Evolutionary conservation across 306 rosid species (phyloP), one percentile per base, ranked within the genome.

Genomic region (Cotoneaster glaucophyllus): DNA sequence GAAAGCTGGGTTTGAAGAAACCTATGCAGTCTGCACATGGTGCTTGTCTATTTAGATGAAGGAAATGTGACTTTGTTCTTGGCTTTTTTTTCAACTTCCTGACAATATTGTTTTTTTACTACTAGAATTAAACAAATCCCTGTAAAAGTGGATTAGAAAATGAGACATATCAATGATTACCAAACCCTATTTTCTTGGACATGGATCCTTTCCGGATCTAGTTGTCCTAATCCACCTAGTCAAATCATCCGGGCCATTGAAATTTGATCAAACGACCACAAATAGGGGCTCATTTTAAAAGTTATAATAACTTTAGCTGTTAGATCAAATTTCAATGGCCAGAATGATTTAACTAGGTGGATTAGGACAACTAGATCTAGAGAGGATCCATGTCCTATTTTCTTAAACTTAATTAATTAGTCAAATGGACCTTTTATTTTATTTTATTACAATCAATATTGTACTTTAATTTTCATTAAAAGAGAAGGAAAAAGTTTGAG

Each of bases 1-100:
- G 18, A 44, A 58, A 74, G 70, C 75, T 59, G 70, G 39, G 26
- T 39, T 75, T 19, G 67, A 11, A 58, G 64, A 79, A 67, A 67
- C 73, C 71, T 8, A 25, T 31, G 74, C 83, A 68, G 58, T 21
- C 18, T 22, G 69, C 83, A 80, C 83, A 79, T 74, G 83, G 75
- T 48, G 25, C 45, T 73, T 67, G 70, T 59, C 70, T 25, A 67
- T 12, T 37, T 43, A 9, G 53, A 32, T 44, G 79, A 10, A 24
- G 78, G 74, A 67, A 71, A 64, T 53, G 37, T 5, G 77, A 43
- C 57, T 28, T 29, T 64, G 45, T 71, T 74, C 63, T 79, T 71
- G 61, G 72, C 77, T 37, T 75, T 72, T 44, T 44, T 52, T 34
- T 52, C 59, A 18, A 29, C 43, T 41, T 67, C 48, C 66, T 65